Evolutionary conservation across 179 eudicot genomes (phyloP), one percentile per base, ranked within the genome.

Genomic region (Spergularia azorica): DNA sequence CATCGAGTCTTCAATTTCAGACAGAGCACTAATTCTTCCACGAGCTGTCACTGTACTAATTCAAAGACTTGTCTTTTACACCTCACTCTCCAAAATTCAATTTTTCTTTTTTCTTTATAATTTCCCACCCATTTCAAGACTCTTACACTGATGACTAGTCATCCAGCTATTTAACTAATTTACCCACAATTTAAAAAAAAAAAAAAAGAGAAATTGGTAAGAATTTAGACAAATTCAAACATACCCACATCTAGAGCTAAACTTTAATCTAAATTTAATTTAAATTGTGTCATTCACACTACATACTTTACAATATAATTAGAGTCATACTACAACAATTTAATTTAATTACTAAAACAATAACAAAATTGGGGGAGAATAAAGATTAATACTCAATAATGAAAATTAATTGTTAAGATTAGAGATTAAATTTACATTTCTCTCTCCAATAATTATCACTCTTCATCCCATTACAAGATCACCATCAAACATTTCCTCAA

Each of bases 31-130:
- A 51, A 68, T 20, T 48, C 48, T 71, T 67, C 63, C 43, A 67
- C 73, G 80, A 81, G 75, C 78, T 81, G 78, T 81, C 84, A 67
- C 17, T 73, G 81, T 77, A 67, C 80, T 66, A 71, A 43, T 51
- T 71, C 73, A 64, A 48, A 76, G 56, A 32, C 72, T 56, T 69
- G 46, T 63, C 38, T 78, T 62, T 51, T 70, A 48, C 72, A 68
- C 32, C 20, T 70, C 43, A 6, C 11, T 21, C 61, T 70, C 21
- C 56, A 2, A 3, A 18, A 65, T n/a, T 63, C 5, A 18, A 60
- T 60, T 18, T 17, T 60, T 60, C 4, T 36, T 36, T 36, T 36
- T 36, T 36, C 11, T 5, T 62, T 62, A 20, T 38, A 62, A 62
- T 63, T 63, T 36, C 38, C 67, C 14, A 63, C 46, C 48, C n/a